phyloP scores from a whole-genome alignment of 495 filamentous ascomycete genomes.

The Chaetomidium leptoderma region DNA sequence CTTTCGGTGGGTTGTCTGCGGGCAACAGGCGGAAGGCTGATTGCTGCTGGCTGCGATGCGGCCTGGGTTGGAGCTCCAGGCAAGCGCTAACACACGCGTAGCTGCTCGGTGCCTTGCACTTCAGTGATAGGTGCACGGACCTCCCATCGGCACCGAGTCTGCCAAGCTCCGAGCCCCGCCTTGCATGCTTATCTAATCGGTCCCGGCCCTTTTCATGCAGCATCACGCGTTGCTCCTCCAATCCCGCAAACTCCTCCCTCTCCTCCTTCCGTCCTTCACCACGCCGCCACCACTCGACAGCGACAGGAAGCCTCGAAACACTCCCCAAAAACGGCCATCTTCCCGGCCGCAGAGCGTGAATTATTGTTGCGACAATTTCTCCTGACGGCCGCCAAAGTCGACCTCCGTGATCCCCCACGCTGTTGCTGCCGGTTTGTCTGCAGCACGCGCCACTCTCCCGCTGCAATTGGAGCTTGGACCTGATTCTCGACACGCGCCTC shows the following conservation, averaged over 20 bases:
- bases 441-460: not conserved
- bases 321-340: not conserved
- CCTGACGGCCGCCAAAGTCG: no score
- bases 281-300: constrained; percentile 20
- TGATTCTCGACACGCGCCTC: not conserved
- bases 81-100: constrained; percentile 39
- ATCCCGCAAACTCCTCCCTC: constrained; percentile 25
- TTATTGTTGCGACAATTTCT: not conserved
- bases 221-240: constrained; percentile 18
- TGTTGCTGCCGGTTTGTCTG: not conserved
- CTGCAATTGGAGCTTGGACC: constrained; percentile 20
- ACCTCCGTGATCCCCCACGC: not conserved
- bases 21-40: constrained; percentile 20
- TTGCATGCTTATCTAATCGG: constrained; percentile 6
- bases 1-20: not conserved
- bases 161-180: constrained; percentile 8
- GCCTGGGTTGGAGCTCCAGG: constrained; percentile 33
- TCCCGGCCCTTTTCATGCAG: not conserved
- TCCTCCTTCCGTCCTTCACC: constrained; percentile 32
- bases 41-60: constrained; percentile 21
- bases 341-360: no score
- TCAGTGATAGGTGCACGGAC: constrained; percentile 3
- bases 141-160: no score
- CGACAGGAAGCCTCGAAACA: constrained; percentile 4
- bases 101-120: constrained; percentile 26